These are phyloP conservation scores for Wickerhamiella nectarea DNA, from an alignment of 805 yeast species.

Conservation along the genomic window DNA sequence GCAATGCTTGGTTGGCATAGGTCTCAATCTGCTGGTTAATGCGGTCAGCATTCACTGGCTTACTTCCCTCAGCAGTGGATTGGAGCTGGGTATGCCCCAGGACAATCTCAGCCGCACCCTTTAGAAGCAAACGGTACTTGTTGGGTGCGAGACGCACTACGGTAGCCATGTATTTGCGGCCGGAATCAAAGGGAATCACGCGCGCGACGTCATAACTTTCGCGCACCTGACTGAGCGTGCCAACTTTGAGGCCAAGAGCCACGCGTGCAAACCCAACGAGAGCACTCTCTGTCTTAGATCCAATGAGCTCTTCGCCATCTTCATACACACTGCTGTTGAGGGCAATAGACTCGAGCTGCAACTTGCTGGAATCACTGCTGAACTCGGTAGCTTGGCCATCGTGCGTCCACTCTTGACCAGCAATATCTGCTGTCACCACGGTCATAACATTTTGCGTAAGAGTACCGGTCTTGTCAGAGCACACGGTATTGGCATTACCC, in stretches of 20 bases:
- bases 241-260: slow-evolving; percentile 32
- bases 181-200: slow-evolving; percentile 79
- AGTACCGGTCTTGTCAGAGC: slow-evolving; percentile 97
- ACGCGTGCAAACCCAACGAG: slow-evolving; percentile 53
- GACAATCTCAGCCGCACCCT: slow-evolving; percentile 93
- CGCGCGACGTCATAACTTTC: slow-evolving; percentile 40
- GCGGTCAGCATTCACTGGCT: slow-evolving; percentile 20
- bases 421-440: slow-evolving; percentile 65
- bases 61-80: not conserved
- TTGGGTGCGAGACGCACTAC: slow-evolving; percentile 36
- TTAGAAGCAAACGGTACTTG: slow-evolving; percentile 48
- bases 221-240: slow-evolving; percentile 37
- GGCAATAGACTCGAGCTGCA: slow-evolving; percentile 44
- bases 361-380: not conserved
- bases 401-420: slow-evolving; percentile 28
- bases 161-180: slow-evolving; percentile 85
- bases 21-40: slow-evolving; percentile 34
- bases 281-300: slow-evolving; percentile 93
- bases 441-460: slow-evolving; percentile 89
- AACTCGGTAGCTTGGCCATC: slow-evolving; percentile 11
- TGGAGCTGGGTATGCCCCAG: slow-evolving; percentile 26
- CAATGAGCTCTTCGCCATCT: slow-evolving; percentile 53
- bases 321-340: slow-evolving; percentile 88
- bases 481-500: slow-evolving; percentile 96
- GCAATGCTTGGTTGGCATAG: slow-evolving; percentile 65